A percentile compares a stretch with the other conserved stretches of the same genome.
Evolutionary conservation across 306 rosid genomes (phyloP).

Genomic region (Citrullus mucosospermus): DNA sequence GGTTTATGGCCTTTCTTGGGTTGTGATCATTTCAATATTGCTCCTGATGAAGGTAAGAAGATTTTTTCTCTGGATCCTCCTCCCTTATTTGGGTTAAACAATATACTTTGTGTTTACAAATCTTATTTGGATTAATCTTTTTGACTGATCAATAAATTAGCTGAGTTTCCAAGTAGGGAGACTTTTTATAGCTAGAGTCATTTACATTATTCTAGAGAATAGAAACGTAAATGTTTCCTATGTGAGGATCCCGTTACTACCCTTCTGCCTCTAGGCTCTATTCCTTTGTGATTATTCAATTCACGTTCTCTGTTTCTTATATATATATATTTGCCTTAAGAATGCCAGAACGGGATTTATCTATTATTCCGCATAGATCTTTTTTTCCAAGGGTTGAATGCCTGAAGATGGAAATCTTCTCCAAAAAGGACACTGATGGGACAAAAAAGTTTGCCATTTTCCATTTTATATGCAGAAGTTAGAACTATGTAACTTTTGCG

Average conservation of each 20-base stretch:
- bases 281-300: too few species aligned
- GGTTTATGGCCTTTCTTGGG: conserved; percentile 84
- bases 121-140: neutral
- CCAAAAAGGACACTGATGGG: too few species aligned
- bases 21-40: conserved; percentile 58
- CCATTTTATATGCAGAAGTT: too few species aligned
- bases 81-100: neutral
- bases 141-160: neutral
- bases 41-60: conserved; percentile 61
- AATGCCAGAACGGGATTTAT: too few species aligned
- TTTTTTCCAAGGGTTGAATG: too few species aligned
- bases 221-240: neutral
- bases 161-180: neutral
- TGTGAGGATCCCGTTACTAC: neutral
- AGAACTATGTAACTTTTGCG: neutral
- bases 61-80: neutral
- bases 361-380: too few species aligned
- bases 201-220: neutral
- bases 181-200: neutral
- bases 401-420: too few species aligned
- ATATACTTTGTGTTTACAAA: neutral
- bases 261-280: too few species aligned
- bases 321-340: too few species aligned
- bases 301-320: too few species aligned
- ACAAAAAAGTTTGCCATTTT: too few species aligned